Evolutionary conservation across 306 rosid genomes (phyloP), one percentile per base, ranked within the genome.

Genomic region (Malus orientalis): DNA sequence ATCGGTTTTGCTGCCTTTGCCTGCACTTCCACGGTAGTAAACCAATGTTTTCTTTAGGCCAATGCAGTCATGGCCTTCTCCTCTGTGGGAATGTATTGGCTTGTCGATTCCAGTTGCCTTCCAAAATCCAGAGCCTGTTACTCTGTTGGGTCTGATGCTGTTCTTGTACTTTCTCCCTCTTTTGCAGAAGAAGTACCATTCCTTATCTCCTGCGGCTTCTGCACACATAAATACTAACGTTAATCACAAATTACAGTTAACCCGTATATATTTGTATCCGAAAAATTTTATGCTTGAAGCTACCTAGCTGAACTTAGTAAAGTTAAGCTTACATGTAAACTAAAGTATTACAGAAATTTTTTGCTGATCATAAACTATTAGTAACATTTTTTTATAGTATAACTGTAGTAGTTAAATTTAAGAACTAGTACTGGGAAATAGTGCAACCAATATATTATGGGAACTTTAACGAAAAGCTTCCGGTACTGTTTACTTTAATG

Each of bases 101-200:
- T 90, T 91, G 22, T 93, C 98, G 69, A 94, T 91, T 0, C 98
- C 98, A 0, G 98, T 94, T 23, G 98, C 97, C 78, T 94, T 94
- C 98, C 98, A 94, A 29, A 94, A 94, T 8, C 98, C 98, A 4
- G 98, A 90, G 0, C 90, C 91, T 0, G 98, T 91, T 3, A 90
- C 98, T 65, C 98, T 82, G 25, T 94, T 94, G 6, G 98, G 97
- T 73, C 98, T 86, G 13, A 88, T 22, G 74, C 98, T 94, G 47
- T 94, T 94, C 86, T 89, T 94, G 71, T 94, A 94, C 76, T 94
- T 94, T 64, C 98, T 91, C 51, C 95, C 98, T 88, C 98, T 91
- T 67, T 72, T 86, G 89, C 98, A 91, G 58, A 84, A 94, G 81
- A 91, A 91, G 59, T 94, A 94, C 73, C 93, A 82, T 38, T 94